Evolutionary conservation across 768 basidiomycete species (phyloP), one percentile per base, ranked within the genome.

Genomic region (Mycena amicta): DNA sequence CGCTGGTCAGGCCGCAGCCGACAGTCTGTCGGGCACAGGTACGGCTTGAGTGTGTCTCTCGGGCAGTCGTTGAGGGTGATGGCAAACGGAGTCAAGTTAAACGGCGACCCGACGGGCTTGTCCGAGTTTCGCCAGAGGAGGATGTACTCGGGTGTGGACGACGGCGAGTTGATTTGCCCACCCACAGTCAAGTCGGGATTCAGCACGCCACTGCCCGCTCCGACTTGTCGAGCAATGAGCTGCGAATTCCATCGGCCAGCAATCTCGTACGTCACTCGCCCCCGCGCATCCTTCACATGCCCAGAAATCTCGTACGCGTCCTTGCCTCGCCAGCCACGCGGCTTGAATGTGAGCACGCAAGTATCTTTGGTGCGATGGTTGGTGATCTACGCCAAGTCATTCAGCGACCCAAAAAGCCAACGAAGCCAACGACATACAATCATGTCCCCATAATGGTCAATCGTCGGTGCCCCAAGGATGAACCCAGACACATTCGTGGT

Each of bases 181-280:
- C 77, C 72, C 46, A 92, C 73, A 2, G 81, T 68, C 27, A 87
- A 82, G 65, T 95, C 93, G 0, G 94, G 94, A 54, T 88, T 81
- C 13, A 94, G 79, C 40, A 76, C 79, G 12, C 84, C 87, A 40
- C 71, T 72, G 8, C 83, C 83, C 2, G 80, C 79, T 11, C 89
- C 89, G 6, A 84, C 83, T 22, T 83, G 81, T 11, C 93, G 85
- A 20, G 93, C 93, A 53, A 98, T 88, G 31, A 98, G 85, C 68
- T 98, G 95, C 43, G 90, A 91, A 68, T 93, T 94, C 96, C 95
- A 98, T 2, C 94, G 83, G 4, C 95, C 95, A 0, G 95, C 95
- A 49, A 98, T 93, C 56, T 96, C 93, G 73, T 95, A 92, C 0
- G 81, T 85, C 28, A 87, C 76, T 22, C 81, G 75, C 11, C 90